Evolutionary conservation across 805 yeast genomes (phyloP).

Genomic region (Kluyveromyces aestuarii): DNA sequence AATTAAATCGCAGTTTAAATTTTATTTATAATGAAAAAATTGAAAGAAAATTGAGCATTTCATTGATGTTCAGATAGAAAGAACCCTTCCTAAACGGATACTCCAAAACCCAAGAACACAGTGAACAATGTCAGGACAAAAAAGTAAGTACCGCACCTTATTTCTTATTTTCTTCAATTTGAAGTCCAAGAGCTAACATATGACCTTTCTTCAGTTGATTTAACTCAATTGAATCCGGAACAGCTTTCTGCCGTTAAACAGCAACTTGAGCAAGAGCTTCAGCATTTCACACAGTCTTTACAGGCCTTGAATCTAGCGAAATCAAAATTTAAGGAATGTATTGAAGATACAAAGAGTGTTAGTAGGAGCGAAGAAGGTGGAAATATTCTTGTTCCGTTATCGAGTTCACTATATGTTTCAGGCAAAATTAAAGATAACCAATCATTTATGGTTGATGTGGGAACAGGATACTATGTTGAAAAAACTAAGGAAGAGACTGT

Average conservation of each 20-base stretch:
- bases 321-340: constrained; percentile 72
- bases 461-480: constrained; percentile 92
- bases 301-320: constrained; percentile 80
- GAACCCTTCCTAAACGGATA: background rate
- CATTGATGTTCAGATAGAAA: background rate
- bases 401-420: constrained; percentile 83
- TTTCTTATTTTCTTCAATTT: constrained; percentile 1
- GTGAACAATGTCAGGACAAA: background rate
- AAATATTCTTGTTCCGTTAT: constrained; percentile 73
- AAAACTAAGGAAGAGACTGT: constrained; percentile 61
- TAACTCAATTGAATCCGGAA: constrained; percentile 65
- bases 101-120: background rate
- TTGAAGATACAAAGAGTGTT: constrained; percentile 54
- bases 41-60: background rate
- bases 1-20: no score
- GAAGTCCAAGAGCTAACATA: constrained; percentile 1
- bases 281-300: constrained; percentile 75
- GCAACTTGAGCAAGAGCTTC: constrained; percentile 75
- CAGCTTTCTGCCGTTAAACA: constrained; percentile 79
- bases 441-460: constrained; percentile 82
- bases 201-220: constrained; percentile 39
- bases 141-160: background rate
- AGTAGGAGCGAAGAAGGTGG: constrained; percentile 34
- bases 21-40: no score
- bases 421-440: constrained; percentile 61